Conservation (phyloP, 2,329 filamentous ascomycete genomes). For the Neonectria neomacrospora region DNA sequence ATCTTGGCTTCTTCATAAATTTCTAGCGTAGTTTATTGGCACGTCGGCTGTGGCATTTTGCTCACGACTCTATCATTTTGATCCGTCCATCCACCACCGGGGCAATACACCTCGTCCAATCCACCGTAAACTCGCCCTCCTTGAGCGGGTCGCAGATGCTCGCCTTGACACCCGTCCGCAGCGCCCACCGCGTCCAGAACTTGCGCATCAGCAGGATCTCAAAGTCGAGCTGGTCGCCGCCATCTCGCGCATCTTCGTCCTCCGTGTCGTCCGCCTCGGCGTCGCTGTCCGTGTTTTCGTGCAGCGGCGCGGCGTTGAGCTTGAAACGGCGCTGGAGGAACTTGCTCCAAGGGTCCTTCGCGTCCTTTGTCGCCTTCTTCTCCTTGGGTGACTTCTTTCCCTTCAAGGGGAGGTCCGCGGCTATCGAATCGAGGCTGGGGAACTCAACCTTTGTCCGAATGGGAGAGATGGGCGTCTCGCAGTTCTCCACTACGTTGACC, state of each 20-base stretch:
- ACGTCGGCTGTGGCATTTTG: neutral
- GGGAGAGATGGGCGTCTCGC: constrained; percentile 63
- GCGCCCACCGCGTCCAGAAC: constrained; percentile 79
- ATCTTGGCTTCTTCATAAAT: neutral
- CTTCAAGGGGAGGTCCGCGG: constrained; percentile 40
- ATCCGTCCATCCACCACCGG: constrained; percentile 84
- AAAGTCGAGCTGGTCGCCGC: constrained; percentile 59
- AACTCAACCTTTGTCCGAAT: constrained; percentile 31
- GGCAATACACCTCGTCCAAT: constrained; percentile 85
- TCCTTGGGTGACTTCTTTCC: constrained; percentile 28
- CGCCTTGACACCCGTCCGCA: constrained; percentile 70
- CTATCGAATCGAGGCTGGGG: constrained; percentile 32
- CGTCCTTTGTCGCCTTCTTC: constrained; percentile 31
- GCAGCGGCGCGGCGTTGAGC: constrained; percentile 47
- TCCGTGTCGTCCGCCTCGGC: constrained; percentile 51
- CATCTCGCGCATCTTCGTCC: constrained; percentile 49
- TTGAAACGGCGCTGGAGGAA: constrained; percentile 52
- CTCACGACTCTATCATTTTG: constrained; percentile 52
- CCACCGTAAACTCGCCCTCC: constrained; percentile 69
- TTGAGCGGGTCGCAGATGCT: constrained; percentile 65
- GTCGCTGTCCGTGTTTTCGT: constrained; percentile 56
- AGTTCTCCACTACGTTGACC: constrained; percentile 69
- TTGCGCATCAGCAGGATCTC: constrained; percentile 74
- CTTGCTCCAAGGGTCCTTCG: constrained; percentile 49
- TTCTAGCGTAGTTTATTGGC: too few species aligned